These are phyloP conservation scores for Pythium aquatile DNA, from an alignment of 352 stramenopile species.

Conservation along the genomic window DNA sequence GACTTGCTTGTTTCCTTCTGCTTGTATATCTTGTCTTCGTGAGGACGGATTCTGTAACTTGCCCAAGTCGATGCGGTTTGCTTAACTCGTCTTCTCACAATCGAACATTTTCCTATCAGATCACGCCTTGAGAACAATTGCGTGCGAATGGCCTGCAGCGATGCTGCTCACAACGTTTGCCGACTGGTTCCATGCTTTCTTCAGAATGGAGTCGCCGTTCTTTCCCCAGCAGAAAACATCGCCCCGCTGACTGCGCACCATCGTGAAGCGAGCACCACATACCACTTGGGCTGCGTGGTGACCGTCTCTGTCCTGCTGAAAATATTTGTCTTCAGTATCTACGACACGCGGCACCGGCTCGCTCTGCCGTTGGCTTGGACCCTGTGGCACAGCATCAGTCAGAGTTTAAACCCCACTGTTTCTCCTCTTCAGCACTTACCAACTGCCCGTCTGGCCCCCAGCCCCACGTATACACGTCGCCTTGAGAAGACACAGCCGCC, in stretches of 20 bases:
- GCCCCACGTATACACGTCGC: conserved; percentile 79
- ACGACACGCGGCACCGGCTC: conserved; percentile 54
- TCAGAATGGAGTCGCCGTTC: not conserved
- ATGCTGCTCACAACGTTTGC: not conserved
- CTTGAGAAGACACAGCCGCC: conserved; percentile 52
- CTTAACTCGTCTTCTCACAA: not conserved
- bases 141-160: conserved; percentile 15
- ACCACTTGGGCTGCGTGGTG: conserved; percentile 37
- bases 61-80: too few relatives aligned
- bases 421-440: conserved; percentile 26
- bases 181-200: not conserved
- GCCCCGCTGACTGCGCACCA: conserved; percentile 42
- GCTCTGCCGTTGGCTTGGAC: conserved; percentile 15
- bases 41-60: not conserved
- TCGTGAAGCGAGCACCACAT: conserved; percentile 54
- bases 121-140: not conserved
- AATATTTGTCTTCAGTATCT: conserved; percentile 26
- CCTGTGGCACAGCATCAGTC: conserved; percentile 4
- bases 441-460: conserved; percentile 73
- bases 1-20: too few relatives aligned
- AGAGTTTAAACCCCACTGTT: not conserved
- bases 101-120: not conserved
- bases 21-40: not conserved
- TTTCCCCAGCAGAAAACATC: conserved; percentile 56
- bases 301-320: conserved; percentile 22